phyloP scores from a whole-genome alignment of 352 stramenopile genomes.

The Hyaloperonospora brassicae region DNA sequence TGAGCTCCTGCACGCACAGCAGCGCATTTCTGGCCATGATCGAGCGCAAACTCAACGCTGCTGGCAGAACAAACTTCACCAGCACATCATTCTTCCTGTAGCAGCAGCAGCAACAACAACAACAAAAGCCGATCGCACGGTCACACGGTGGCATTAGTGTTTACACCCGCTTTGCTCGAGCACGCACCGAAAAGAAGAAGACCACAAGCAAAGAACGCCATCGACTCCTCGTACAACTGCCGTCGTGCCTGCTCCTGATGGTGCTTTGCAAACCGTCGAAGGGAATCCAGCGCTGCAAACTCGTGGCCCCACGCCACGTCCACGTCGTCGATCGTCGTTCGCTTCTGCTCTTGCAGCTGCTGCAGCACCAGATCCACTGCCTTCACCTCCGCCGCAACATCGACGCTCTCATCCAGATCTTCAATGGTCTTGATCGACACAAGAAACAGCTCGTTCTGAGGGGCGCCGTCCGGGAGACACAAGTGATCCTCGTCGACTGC shows the following conservation, averaged over 20 bases:
- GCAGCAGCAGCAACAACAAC: too few species aligned
- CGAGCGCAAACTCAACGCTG: slow-evolving; percentile 49
- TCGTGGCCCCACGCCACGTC: slow-evolving; percentile 35
- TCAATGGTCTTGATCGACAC: slow-evolving; percentile 41
- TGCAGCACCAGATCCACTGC: slow-evolving; percentile 31
- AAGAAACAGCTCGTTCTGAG: slow-evolving; percentile 49
- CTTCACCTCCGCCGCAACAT: slow-evolving; percentile 25
- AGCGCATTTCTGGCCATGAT: slow-evolving; percentile 59
- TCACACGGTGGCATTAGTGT: too few species aligned
- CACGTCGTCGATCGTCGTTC: background rate
- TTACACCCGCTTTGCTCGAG: too few species aligned
- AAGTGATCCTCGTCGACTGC: slow-evolving; percentile 8
- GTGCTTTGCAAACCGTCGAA: slow-evolving; percentile 35
- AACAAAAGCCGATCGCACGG: too few species aligned
- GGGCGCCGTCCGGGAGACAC: slow-evolving; percentile 38
- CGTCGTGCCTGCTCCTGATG: slow-evolving; percentile 23
- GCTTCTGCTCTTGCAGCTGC: slow-evolving; percentile 4
- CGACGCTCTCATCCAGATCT: slow-evolving; percentile 34
- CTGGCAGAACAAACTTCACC: slow-evolving; percentile 41
- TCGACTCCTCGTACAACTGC: slow-evolving; percentile 23
- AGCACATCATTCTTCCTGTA: slow-evolving; percentile 21
- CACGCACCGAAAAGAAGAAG: slow-evolving; percentile 5
- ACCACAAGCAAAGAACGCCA: background rate
- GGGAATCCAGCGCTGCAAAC: slow-evolving; percentile 37
- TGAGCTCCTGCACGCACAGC: slow-evolving; percentile 55